phyloP scores from a whole-genome alignment of 768 basidiomycete genomes.

The Termitomyces titanicus region DNA sequence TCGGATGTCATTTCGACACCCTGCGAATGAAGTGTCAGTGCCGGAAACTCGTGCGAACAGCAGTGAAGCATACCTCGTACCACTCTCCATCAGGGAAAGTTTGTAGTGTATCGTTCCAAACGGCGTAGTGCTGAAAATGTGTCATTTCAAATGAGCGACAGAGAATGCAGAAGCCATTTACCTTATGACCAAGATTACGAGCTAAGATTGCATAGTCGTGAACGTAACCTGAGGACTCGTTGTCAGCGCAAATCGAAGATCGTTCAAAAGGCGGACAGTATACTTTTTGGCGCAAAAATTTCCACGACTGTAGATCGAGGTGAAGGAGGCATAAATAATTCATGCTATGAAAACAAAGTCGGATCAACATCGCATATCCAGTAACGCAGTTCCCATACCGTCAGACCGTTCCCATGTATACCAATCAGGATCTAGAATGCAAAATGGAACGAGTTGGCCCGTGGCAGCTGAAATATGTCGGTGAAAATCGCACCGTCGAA shows the following conservation, averaged over 20 bases:
- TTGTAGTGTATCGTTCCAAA: slow-evolving; percentile 67
- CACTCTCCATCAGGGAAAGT: slow-evolving; percentile 26
- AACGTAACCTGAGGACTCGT: slow-evolving; percentile 25
- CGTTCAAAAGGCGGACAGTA: background rate
- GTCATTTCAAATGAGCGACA: background rate
- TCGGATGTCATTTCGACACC: slow-evolving; percentile 1
- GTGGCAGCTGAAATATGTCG: background rate
- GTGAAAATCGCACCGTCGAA: slow-evolving; percentile 48
- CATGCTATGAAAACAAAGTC: slow-evolving; percentile 29
- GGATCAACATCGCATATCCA: background rate
- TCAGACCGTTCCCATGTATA: slow-evolving; percentile 73
- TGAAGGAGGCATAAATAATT: slow-evolving; percentile 67
- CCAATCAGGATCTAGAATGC: slow-evolving; percentile 48
- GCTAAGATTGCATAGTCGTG: slow-evolving; percentile 44
- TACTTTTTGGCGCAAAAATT: slow-evolving; percentile 59
- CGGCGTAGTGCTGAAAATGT: slow-evolving; percentile 46
- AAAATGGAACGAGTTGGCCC: background rate
- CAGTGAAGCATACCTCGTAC: slow-evolving; percentile 20
- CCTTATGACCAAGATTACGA: slow-evolving; percentile 39
- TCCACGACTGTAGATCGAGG: slow-evolving; percentile 65
- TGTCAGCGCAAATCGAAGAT: background rate
- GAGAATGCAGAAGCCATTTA: slow-evolving; percentile 6
- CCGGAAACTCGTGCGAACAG: no score
- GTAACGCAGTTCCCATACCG: slow-evolving; percentile 24
- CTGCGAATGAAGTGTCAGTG: background rate